Percentiles rank a stretch among this genome's conserved stretches.
Conservation (phyloP, 805 yeast genomes). For the Isabelozyma rhagii region DNA sequence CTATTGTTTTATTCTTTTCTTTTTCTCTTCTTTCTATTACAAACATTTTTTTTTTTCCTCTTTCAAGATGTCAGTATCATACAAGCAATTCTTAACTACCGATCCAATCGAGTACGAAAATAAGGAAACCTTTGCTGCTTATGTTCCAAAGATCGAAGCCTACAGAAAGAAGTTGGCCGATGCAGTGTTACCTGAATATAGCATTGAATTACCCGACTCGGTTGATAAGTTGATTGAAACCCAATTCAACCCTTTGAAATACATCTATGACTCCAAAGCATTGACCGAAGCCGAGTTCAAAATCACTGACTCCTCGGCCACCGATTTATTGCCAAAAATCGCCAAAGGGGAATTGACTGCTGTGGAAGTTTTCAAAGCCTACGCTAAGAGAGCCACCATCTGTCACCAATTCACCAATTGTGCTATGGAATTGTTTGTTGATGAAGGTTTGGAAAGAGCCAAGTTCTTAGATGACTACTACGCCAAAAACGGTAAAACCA, state of each 20-base stretch:
- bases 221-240: constrained; percentile 24
- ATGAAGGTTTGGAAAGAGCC: constrained; percentile 58
- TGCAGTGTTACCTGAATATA: constrained; percentile 27
- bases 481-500: constrained; percentile 41
- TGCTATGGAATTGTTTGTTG: constrained; percentile 46
- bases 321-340: constrained; percentile 22
- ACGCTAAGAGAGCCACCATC: constrained; percentile 39
- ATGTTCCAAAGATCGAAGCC: constrained; percentile 45
- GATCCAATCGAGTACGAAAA: constrained; percentile 38
- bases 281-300: constrained; percentile 31
- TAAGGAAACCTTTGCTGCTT: constrained; percentile 38
- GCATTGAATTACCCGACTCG: constrained; percentile 28
- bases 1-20: not conserved
- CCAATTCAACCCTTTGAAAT: constrained; percentile 36
- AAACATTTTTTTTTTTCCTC: not conserved
- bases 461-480: constrained; percentile 51
- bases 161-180: constrained; percentile 29
- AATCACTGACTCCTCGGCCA: constrained; percentile 36
- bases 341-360: constrained; percentile 31
- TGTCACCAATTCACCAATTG: constrained; percentile 45
- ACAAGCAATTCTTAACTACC: constrained; percentile 24
- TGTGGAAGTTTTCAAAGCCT: constrained; percentile 40
- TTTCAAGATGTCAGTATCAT: constrained; percentile 7
- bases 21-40: not conserved
- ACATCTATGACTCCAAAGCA: constrained; percentile 30